Evolutionary conservation across 2,329 filamentous ascomycete genomes (phyloP).

Genomic region (Venturia aucupariae): DNA sequence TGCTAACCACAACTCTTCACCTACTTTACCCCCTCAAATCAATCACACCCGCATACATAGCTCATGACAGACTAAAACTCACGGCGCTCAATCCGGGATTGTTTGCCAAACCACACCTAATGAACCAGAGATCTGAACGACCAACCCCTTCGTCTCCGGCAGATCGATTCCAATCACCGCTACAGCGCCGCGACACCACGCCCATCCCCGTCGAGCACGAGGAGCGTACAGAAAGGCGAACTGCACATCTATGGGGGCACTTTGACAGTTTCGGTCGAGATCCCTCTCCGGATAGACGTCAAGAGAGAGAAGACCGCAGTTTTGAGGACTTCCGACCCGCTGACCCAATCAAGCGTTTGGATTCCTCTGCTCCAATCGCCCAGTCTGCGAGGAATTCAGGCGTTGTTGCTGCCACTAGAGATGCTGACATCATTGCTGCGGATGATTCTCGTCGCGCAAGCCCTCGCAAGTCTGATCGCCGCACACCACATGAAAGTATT

Average conservation of each 20-base stretch:
- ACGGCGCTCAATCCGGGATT: background rate
- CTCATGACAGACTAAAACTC: background rate
- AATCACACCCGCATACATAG: background rate
- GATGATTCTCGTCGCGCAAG: background rate
- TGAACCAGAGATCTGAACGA: background rate
- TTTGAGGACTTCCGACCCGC: constrained; percentile 3
- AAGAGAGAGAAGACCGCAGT: background rate
- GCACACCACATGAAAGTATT: background rate
- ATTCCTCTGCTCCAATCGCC: background rate
- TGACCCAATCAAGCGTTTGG: background rate
- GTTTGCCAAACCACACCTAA: background rate
- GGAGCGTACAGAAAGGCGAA: background rate
- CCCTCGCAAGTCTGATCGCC: background rate
- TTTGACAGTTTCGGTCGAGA: background rate
- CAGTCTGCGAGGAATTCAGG: background rate
- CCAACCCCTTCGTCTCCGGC: background rate
- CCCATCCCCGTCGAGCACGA: background rate
- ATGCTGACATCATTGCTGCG: background rate
- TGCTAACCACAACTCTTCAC: background rate
- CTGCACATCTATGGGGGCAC: background rate
- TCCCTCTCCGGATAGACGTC: background rate
- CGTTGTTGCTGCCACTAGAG: too few species aligned
- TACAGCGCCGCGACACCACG: background rate
- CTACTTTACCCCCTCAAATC: background rate
- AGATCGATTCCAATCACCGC: background rate